Conservation (phyloP, 352 stramenopile species). For the Pythium volutum region DNA sequence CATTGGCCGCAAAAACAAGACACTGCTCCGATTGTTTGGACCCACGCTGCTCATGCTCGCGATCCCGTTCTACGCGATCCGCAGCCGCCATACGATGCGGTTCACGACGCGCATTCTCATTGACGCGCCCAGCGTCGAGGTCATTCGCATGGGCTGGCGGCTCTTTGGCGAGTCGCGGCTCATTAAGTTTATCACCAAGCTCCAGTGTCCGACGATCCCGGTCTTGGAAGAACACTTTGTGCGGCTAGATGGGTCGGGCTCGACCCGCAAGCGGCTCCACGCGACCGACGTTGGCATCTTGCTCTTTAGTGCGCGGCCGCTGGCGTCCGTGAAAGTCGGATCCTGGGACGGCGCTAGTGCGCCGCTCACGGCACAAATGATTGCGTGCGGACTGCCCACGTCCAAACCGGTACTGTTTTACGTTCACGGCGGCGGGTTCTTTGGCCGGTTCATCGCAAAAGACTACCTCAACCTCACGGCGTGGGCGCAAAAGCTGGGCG, state of each 20-base stretch:
- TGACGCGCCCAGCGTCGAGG: constrained; percentile 76
- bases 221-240: constrained; percentile 71
- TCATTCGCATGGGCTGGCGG: constrained; percentile 82
- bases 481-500: constrained; percentile 68
- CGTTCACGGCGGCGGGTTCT: constrained; percentile 86
- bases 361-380: constrained; percentile 58
- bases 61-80: constrained; percentile 85
- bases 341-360: constrained; percentile 65
- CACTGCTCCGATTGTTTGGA: constrained; percentile 54
- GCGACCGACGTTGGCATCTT: constrained; percentile 65
- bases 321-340: constrained; percentile 56
- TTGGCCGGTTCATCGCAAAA: constrained; percentile 85
- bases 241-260: constrained; percentile 35
- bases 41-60: constrained; percentile 55
- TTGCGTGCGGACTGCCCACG: constrained; percentile 63
- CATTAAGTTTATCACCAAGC: constrained; percentile 55
- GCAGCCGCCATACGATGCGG: constrained; percentile 61
- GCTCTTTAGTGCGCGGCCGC: constrained; percentile 63
- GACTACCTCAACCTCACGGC: constrained; percentile 74
- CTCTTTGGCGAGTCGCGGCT: constrained; percentile 82
- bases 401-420: constrained; percentile 78
- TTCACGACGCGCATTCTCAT: constrained; percentile 80
- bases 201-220: constrained; percentile 61
- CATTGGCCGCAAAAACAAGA: constrained; percentile 59
- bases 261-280: constrained; percentile 34